Conservation (phyloP, 371 early-diverging fungal species). For the Blakeslea trispora region DNA sequence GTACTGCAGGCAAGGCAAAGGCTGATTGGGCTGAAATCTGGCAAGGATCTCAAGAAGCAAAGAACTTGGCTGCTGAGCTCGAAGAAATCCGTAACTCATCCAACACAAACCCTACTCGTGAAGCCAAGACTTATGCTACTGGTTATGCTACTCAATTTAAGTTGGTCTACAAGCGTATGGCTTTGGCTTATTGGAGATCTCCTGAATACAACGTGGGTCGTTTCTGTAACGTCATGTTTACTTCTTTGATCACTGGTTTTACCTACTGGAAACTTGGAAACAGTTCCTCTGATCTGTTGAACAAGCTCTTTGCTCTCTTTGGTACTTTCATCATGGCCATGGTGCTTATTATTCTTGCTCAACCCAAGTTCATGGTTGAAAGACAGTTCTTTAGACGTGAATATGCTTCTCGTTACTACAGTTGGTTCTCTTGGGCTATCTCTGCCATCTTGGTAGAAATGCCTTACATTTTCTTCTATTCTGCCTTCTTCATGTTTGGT, state of each 20-base stretch:
- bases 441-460: conserved; percentile 61
- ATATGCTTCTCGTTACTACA: conserved; percentile 72
- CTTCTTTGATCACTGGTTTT: conserved; percentile 70
- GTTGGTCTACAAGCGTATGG: conserved; percentile 64
- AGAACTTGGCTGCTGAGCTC: conserved; percentile 34
- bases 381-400: conserved; percentile 73
- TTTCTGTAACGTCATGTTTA: conserved; percentile 49
- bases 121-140: conserved; percentile 32
- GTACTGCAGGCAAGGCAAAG: conserved; percentile 57
- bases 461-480: conserved; percentile 57
- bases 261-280: conserved; percentile 66
- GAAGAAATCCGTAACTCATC: conserved; percentile 32
- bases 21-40: conserved; percentile 67
- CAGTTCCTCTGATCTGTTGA: conserved; percentile 64
- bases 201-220: conserved; percentile 71
- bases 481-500: conserved; percentile 61
- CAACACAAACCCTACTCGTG: conserved; percentile 27
- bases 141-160: conserved; percentile 42
- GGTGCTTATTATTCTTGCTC: conserved; percentile 70
- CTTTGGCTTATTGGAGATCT: conserved; percentile 64
- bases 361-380: conserved; percentile 74
- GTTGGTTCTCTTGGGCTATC: conserved; percentile 64
- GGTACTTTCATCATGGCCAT: conserved; percentile 66
- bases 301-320: conserved; percentile 74
- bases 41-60: conserved; percentile 51